Evolutionary conservation across 257 asterid species (phyloP).

Genomic region (Primulina tabacum): DNA sequence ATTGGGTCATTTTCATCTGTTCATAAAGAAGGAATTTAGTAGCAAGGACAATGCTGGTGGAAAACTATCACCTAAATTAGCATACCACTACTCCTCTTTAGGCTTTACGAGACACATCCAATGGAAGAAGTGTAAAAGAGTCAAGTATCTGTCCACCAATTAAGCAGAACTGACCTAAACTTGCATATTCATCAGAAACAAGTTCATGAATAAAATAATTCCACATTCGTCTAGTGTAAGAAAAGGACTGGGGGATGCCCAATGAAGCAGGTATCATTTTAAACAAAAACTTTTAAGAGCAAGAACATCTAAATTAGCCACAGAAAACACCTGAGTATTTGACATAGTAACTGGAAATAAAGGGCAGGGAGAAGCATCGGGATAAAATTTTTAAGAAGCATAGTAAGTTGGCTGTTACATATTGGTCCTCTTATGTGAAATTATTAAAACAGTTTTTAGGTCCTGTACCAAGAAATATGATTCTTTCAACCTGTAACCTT

Average conservation of each 20-base stretch:
- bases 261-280: background rate
- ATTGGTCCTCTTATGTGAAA: background rate
- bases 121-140: background rate
- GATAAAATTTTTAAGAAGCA: background rate
- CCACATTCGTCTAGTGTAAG: background rate
- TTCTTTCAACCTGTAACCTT: background rate
- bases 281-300: background rate
- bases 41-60: background rate
- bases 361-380: background rate
- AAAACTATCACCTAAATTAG: background rate
- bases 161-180: background rate
- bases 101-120: background rate
- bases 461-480: background rate
- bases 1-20: conserved; percentile 54
- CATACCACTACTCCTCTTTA: background rate
- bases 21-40: conserved; percentile 8
- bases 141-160: background rate
- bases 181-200: background rate
- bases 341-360: background rate
- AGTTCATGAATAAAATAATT: too few relatives aligned
- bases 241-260: background rate
- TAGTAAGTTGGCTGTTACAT: background rate
- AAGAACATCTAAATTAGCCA: background rate
- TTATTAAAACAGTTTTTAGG: background rate
- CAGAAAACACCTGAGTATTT: background rate